phyloP scores from a whole-genome alignment of 2,329 filamentous ascomycete genomes.

The Ceratocystis variospora region DNA sequence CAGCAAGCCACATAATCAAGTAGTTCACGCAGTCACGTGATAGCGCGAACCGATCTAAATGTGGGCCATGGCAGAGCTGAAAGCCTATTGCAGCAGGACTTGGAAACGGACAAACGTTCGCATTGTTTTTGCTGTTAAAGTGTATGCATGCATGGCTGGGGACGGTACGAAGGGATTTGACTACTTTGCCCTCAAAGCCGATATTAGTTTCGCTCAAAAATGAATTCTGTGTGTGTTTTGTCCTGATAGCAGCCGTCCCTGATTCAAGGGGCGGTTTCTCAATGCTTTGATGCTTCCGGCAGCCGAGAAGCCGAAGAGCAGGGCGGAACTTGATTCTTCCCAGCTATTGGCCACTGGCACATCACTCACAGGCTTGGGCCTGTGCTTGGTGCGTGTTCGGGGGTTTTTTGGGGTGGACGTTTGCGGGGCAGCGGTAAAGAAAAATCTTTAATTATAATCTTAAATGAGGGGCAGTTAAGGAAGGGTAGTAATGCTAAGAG shows the following conservation, averaged over 20 bases:
- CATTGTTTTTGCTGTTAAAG: background rate
- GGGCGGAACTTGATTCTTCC: too few relatives aligned
- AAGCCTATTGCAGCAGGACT: background rate
- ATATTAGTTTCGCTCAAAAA: too few relatives aligned
- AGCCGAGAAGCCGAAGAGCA: background rate
- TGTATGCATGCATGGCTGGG: background rate
- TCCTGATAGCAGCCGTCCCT: background rate
- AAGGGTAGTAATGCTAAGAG: background rate
- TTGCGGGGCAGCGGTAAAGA: background rate
- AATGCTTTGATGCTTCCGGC: background rate
- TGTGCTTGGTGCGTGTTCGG: background rate
- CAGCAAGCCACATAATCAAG: background rate
- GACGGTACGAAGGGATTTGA: background rate
- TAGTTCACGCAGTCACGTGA: constrained; percentile 4
- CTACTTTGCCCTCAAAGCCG: too few relatives aligned
- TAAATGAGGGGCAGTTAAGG: background rate
- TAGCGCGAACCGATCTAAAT: background rate
- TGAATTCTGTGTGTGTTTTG: background rate
- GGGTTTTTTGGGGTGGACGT: background rate
- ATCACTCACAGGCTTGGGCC: background rate
- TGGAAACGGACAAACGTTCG: background rate
- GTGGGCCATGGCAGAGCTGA: background rate
- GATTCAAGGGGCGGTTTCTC: background rate
- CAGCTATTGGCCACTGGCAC: too few relatives aligned
- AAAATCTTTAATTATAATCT: background rate